Evolutionary conservation across 352 stramenopile genomes (phyloP), one percentile per base, ranked within the genome.

Genomic region (Globisporangium nagaii): DNA sequence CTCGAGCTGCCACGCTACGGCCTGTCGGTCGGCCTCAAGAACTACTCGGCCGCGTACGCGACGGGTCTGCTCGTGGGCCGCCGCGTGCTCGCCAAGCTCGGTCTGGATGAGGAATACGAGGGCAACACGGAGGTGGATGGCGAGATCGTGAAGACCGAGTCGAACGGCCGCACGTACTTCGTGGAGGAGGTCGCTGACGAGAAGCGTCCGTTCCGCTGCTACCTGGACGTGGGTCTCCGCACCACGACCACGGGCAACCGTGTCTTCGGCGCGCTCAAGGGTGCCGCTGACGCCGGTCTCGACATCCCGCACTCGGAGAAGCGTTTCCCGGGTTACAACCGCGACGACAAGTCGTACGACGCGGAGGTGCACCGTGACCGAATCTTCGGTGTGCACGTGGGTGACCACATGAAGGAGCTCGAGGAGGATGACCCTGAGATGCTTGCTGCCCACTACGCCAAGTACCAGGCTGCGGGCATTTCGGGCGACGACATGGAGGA

Each of bases 321-420:
- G 89, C 93, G 97, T 62, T 99, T 99, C 92, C 96, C 96, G 39
- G 97, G 97, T 56, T 99, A 99, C 83, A 96, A 98, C 77, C 86
- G 92, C 58, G 96, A 99, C 69, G 86, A 97, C 77, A 99, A 99
- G 88, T 86, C 89, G 64, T 99, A 99, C 84, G 97, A 99, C 72
- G 95, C 96, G 50, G 95, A 98, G 65, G 96, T 96, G 64, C 96
- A 99, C 86, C 90, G 90, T 61, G 93, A 98, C 75, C 94, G 93
- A 47, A 99, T 99, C 93, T 98, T 99, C 68, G 97, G 96, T 56
- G 81, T 97, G 56, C 96, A 99, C 79, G 84, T 99, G 25, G 84
- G 86, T 45, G 97, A 99, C 71, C 98, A 99, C 92, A 99, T 99
- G 96, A 97, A 99, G 76, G 96, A 98, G 71, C 84, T 99, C 22